These are phyloP conservation scores for Hanseniaspora occidentalis DNA, from an alignment of 805 yeast species.

Conservation along the genomic window DNA sequence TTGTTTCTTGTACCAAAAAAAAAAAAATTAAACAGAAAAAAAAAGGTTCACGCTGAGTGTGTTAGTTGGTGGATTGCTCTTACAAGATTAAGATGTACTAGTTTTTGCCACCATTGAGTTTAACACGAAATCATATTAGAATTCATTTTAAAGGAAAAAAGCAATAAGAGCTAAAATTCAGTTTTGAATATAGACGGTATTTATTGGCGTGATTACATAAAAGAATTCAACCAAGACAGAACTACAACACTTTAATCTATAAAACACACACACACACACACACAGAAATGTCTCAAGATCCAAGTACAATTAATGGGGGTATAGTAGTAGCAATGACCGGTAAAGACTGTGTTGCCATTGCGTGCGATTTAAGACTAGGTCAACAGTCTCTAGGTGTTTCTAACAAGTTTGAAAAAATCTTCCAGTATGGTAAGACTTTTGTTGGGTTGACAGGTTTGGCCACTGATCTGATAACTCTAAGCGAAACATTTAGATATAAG, in stretches of 20 bases:
- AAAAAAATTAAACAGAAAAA: too few relatives aligned
- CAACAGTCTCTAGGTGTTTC: slow-evolving; percentile 86
- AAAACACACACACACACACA: background rate
- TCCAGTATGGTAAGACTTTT: slow-evolving; percentile 73
- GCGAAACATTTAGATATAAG: slow-evolving; percentile 70
- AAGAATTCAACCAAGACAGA: too few relatives aligned
- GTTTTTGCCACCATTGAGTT: too few relatives aligned
- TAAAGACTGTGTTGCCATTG: slow-evolving; percentile 96
- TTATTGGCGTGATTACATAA: too few relatives aligned
- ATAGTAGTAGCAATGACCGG: slow-evolving; percentile 98
- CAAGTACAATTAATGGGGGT: slow-evolving; percentile 46
- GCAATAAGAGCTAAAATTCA: too few relatives aligned
- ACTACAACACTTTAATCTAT: background rate
- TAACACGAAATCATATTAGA: too few relatives aligned
- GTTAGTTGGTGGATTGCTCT: too few relatives aligned
- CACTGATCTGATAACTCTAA: slow-evolving; percentile 78
- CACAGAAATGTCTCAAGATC: slow-evolving; percentile 7
- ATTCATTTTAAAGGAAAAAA: too few relatives aligned
- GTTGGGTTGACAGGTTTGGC: slow-evolving; percentile 93
- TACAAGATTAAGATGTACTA: too few relatives aligned
- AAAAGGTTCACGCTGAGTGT: too few relatives aligned
- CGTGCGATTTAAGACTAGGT: slow-evolving; percentile 89
- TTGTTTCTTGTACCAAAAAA: too few relatives aligned
- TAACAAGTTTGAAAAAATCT: slow-evolving; percentile 86
- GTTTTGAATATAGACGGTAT: too few relatives aligned